These are phyloP conservation scores for Hemisphaericaspora xylanilytica DNA, from an alignment of 1,139 yeast genomes.

Conservation along the genomic window DNA sequence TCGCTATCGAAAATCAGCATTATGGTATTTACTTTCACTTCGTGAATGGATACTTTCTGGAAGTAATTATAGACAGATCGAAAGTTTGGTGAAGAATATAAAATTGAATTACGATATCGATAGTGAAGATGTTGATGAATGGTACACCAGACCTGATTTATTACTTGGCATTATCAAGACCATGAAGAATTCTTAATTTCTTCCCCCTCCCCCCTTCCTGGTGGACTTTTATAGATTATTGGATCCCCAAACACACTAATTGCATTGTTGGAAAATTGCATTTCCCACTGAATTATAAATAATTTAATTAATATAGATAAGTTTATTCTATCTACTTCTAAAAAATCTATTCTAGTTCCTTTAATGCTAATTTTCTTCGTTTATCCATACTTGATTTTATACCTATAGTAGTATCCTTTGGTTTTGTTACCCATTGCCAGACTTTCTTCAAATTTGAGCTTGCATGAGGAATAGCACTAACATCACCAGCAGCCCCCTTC, in stretches of 20 bases:
- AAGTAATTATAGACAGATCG: constrained; percentile 26
- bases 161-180: constrained; percentile 31
- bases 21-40: constrained; percentile 78
- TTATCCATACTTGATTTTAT: constrained; percentile 35
- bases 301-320: no score
- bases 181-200: neutral
- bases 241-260: no score
- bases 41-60: constrained; percentile 57
- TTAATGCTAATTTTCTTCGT: constrained; percentile 42
- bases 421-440: neutral
- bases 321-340: no score
- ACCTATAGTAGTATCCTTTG: constrained; percentile 6
- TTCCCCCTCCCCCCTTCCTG: no score
- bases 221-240: neutral
- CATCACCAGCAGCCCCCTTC: constrained; percentile 35
- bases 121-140: constrained; percentile 20
- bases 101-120: constrained; percentile 15
- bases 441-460: constrained; percentile 19
- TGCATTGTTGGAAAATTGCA: no score
- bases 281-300: no score
- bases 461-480: constrained; percentile 26
- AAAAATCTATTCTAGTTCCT: constrained; percentile 32
- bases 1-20: constrained; percentile 67
- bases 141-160: constrained; percentile 39
- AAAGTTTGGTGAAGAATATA: constrained; percentile 25